Percentiles rank a stretch among this genome's conserved stretches.
phyloP scores from a whole-genome alignment of 2,329 filamentous ascomycete genomes.

The Phialophora tarda region DNA sequence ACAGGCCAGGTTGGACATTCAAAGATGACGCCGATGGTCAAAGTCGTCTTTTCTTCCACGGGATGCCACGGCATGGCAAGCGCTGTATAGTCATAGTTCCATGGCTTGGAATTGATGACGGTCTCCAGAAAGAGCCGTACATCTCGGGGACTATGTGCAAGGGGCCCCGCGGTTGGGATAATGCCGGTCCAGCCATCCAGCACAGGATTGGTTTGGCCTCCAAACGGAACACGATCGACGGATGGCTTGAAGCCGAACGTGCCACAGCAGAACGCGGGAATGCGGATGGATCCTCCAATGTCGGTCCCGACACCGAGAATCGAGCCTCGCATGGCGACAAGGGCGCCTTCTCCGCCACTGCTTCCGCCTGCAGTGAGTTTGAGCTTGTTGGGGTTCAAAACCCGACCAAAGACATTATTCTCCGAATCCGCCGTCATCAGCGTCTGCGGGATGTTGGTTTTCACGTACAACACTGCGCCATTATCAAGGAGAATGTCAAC shows the following conservation, averaged over 20 bases:
- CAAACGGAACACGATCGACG: slow-evolving; percentile 56
- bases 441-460: slow-evolving; percentile 60
- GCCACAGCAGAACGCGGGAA: slow-evolving; percentile 58
- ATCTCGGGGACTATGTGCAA: slow-evolving; percentile 44
- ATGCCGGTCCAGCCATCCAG: slow-evolving; percentile 58
- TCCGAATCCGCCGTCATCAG: slow-evolving; percentile 61
- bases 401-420: slow-evolving; percentile 64
- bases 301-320: slow-evolving; percentile 68
- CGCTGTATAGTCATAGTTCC: slow-evolving; percentile 55
- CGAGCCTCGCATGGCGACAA: slow-evolving; percentile 64
- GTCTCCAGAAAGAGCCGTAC: slow-evolving; percentile 42
- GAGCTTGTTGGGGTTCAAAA: slow-evolving; percentile 67
- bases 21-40: slow-evolving; percentile 47
- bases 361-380: slow-evolving; percentile 67
- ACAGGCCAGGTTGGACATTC: slow-evolving; percentile 48
- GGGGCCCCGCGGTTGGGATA: slow-evolving; percentile 52
- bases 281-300: slow-evolving; percentile 56
- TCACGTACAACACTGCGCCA: slow-evolving; percentile 59
- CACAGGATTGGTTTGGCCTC: slow-evolving; percentile 57
- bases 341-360: slow-evolving; percentile 68
- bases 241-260: slow-evolving; percentile 59
- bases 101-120: slow-evolving; percentile 49
- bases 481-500: slow-evolving; percentile 42
- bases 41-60: slow-evolving; percentile 35
- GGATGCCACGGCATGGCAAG: slow-evolving; percentile 57